A percentile compares a stretch with the other conserved stretches of the same genome.
phyloP scores from a whole-genome alignment of 192 early-diverging fungal species.

The Backusella tuberculispora region DNA sequence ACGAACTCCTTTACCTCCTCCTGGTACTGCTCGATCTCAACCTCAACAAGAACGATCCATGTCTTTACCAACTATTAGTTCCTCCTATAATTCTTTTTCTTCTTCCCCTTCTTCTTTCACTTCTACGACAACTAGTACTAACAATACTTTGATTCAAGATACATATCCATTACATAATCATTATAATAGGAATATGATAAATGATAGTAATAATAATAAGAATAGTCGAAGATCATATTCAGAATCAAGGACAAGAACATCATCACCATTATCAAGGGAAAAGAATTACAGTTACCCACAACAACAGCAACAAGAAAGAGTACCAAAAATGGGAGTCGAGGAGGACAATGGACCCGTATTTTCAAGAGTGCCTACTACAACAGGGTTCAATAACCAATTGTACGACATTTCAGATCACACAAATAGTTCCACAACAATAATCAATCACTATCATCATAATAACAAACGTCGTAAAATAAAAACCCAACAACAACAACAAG shows the following conservation, averaged over 20 bases:
- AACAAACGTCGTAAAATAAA: background rate
- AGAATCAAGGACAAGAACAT: background rate
- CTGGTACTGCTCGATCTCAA: too few relatives aligned
- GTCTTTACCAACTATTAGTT: background rate
- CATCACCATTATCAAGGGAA: background rate
- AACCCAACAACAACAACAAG: background rate
- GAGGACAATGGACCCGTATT: background rate
- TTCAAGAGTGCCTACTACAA: background rate
- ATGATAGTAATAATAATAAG: background rate
- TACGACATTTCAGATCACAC: background rate
- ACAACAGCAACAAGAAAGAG: too few relatives aligned
- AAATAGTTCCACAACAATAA: background rate
- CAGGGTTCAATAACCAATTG: conserved; percentile 10
- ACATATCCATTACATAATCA: too few relatives aligned
- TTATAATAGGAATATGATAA: background rate
- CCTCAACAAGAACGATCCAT: background rate
- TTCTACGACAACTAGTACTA: too few relatives aligned
- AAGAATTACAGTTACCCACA: too few relatives aligned
- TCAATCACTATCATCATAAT: background rate
- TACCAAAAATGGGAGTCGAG: background rate
- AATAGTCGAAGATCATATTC: background rate
- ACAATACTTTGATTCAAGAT: too few relatives aligned
- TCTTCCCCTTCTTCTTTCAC: too few relatives aligned
- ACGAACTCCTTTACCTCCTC: too few relatives aligned
- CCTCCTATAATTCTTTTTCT: too few relatives aligned